phyloP scores from a whole-genome alignment of 2,329 filamentous ascomycete genomes.

The Colletotrichum tamarilloi region DNA sequence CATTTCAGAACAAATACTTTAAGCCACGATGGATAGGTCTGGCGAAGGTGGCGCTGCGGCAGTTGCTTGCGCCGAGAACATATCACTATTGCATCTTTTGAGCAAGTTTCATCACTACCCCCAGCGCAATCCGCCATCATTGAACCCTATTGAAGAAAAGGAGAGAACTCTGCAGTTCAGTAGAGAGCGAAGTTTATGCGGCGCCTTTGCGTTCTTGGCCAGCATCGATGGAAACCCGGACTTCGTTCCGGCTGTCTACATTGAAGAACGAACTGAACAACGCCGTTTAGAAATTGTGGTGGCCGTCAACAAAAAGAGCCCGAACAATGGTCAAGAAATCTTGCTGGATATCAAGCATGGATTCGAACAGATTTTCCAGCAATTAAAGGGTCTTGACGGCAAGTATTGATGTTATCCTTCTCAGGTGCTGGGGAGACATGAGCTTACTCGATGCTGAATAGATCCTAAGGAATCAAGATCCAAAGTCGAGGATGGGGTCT shows the following conservation, averaged over 20 bases:
- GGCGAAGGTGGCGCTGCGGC: background rate
- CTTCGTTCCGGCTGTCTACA: background rate
- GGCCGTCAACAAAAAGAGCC: background rate
- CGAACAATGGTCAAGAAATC: background rate
- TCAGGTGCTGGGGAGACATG: background rate
- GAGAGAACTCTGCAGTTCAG: background rate
- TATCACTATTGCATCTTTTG: background rate
- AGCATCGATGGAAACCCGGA: background rate
- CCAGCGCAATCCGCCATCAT: too few relatives aligned
- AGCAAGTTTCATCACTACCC: background rate
- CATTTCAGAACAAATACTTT: background rate
- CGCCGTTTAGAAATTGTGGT: background rate
- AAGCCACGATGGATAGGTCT: background rate
- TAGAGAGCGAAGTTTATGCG: background rate
- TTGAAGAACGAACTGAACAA: background rate
- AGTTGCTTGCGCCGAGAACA: background rate
- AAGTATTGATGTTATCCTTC: background rate
- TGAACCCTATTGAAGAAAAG: background rate
- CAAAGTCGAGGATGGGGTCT: background rate
- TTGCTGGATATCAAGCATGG: background rate
- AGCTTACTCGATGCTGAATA: background rate
- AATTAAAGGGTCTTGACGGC: background rate
- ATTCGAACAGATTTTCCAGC: background rate
- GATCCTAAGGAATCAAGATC: accelerated
- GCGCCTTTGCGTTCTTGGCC: background rate